Base-by-base conservation (phyloP, 2,329 filamentous ascomycete genomes). In the Calonectria hawksworthii region DNA sequence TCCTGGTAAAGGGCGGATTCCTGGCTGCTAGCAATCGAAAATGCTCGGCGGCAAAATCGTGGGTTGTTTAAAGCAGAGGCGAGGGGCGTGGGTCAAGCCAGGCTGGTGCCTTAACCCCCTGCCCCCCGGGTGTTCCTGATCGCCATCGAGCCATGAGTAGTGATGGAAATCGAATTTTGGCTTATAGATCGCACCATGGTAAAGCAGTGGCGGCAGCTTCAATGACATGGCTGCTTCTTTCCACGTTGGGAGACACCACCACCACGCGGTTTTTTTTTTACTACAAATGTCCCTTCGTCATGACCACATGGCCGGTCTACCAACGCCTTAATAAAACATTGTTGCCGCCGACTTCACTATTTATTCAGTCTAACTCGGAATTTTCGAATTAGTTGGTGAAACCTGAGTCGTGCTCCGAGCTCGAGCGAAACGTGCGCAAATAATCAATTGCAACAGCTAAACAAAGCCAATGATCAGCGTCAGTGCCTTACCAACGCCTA, bases 141-240 rank as follows among this genome's bases (percentile, higher is more conserved):
- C 73, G 73, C 74, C 76, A 76, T 81, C 74, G 77, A 76, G 77
- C 80, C 78, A 82, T 79, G 74, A 77, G 61, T 71, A 72, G 75
- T 77, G 74, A 74, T 73, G 78, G 69, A 74, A 80, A 83, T 83
- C 82, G 82, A 79, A 73, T 47, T 82, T 82, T 81, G 79, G 82
- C 80, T 77, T 75, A 77, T 72, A 76, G 75, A 83, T 83, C 82
- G 81, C 75, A 74, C 78, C 68, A 79, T 66, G 63, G 54, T 59
- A 73, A 71, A 72, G 72, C 64, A 74, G 63, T 69, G 77, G 75
- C 78, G 74, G 77, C 72, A 74, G 68, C 74, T 71, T 73, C 72
- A 76, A 73, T 70, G 73, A 69, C 72, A 36, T 65, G 59, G 50
- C 32, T 36, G 61, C 52, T 75, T 72, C 67, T 74, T 70, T 73